Percentiles rank a stretch among this genome's conserved stretches.
Evolutionary conservation across 1,139 yeast genomes (phyloP).

Genomic region (Nakaseomyces uthaithaninus): DNA sequence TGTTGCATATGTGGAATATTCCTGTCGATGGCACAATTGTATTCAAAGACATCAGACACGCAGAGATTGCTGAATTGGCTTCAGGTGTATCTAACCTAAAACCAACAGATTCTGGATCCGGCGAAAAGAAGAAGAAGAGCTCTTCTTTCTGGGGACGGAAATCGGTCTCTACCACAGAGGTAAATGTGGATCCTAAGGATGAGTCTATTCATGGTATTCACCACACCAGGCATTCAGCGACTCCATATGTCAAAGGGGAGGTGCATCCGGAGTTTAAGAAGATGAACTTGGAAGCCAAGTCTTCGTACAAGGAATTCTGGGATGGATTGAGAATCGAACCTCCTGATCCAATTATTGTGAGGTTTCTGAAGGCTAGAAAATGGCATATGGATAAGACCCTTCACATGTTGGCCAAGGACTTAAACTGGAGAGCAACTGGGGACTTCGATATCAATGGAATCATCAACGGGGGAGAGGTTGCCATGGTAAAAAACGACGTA

Average conservation of each 20-base stretch:
- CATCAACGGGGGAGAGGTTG: conserved; percentile 52
- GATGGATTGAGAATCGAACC: conserved; percentile 52
- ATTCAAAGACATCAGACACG: conserved; percentile 10
- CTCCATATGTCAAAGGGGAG: conserved; percentile 13
- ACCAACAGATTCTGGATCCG: background rate
- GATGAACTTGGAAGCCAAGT: conserved; percentile 38
- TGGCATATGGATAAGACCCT: conserved; percentile 57
- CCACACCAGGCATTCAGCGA: conserved; percentile 3
- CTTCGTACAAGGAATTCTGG: conserved; percentile 45
- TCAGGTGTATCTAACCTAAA: background rate
- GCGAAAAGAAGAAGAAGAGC: background rate
- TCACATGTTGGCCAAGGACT: conserved; percentile 53
- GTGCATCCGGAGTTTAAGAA: conserved; percentile 36
- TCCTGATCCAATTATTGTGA: conserved; percentile 57
- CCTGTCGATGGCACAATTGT: conserved; percentile 37
- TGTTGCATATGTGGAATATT: conserved; percentile 55
- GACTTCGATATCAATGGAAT: conserved; percentile 48
- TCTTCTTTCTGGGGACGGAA: background rate
- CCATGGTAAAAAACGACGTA: conserved; percentile 25
- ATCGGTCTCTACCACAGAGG: background rate
- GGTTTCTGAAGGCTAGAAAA: conserved; percentile 66
- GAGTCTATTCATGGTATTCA: conserved; percentile 1
- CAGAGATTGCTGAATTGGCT: background rate
- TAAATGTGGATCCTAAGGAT: background rate
- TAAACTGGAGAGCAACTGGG: conserved; percentile 57